phyloP scores from a whole-genome alignment of 2,329 filamentous ascomycete genomes.

The Colletotrichum coccodes region DNA sequence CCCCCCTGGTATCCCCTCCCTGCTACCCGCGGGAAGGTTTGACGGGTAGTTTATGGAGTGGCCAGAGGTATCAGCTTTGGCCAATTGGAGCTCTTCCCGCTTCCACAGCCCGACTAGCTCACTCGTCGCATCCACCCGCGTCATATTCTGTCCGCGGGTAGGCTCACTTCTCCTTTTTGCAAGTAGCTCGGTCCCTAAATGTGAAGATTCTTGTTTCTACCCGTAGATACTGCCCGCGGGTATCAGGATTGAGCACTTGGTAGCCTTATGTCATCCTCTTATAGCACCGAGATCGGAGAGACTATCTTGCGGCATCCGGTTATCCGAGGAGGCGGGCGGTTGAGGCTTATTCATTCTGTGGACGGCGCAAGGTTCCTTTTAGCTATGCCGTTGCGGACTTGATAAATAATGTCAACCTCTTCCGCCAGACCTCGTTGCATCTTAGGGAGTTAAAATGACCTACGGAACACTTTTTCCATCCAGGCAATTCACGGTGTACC shows the following conservation, averaged over 20 bases:
- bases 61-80: rapidly evolving
- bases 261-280: neutral
- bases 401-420: neutral
- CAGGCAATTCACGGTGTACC: too few species aligned
- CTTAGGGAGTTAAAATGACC: too few species aligned
- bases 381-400: neutral
- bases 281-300: slow-evolving; percentile 13
- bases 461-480: too few species aligned
- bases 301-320: slow-evolving; percentile 3
- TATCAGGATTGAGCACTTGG: neutral
- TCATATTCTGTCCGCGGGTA: slow-evolving; percentile 1
- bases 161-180: neutral
- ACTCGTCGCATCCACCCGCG: neutral
- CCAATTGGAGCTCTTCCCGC: slow-evolving; percentile 15
- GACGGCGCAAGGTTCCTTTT: slow-evolving; percentile 41
- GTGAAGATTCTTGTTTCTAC: neutral
- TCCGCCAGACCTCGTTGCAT: too few species aligned
- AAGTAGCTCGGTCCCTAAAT: neutral
- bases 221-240: neutral
- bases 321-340: slow-evolving; percentile 39
- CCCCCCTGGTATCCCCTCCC: neutral
- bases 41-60: neutral
- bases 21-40: neutral
- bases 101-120: neutral
- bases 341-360: slow-evolving; percentile 44